phyloP scores from a whole-genome alignment of 352 stramenopile genomes.

The Phytopythium helicoides region DNA sequence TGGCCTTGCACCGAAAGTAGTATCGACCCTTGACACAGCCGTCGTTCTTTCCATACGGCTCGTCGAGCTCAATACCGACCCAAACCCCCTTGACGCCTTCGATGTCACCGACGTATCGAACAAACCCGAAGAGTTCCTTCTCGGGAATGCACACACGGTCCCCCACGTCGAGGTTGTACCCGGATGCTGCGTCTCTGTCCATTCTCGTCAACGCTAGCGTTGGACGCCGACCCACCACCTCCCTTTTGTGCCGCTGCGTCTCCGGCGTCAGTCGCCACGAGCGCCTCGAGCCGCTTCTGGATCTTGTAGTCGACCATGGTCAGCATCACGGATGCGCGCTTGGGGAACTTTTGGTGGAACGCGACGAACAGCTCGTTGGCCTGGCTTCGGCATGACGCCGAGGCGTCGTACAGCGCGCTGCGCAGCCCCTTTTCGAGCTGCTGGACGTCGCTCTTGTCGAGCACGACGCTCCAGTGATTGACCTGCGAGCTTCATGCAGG shows the following conservation, averaged over 20 bases:
- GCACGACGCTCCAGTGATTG: conserved; percentile 60
- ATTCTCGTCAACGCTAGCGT: conserved; percentile 58
- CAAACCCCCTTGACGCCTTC: conserved; percentile 64
- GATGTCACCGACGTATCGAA: conserved; percentile 76
- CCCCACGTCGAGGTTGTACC: conserved; percentile 54
- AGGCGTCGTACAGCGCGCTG: conserved; percentile 72
- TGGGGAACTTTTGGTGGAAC: conserved; percentile 80
- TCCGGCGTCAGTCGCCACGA: conserved; percentile 32
- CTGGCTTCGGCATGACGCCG: conserved; percentile 62
- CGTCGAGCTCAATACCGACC: conserved; percentile 79
- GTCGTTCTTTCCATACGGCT: conserved; percentile 80
- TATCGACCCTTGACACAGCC: conserved; percentile 76
- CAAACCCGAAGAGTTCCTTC: conserved; percentile 80
- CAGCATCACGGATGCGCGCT: conserved; percentile 63
- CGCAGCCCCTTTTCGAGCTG: conserved; percentile 77
- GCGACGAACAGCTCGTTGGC: conserved; percentile 65
- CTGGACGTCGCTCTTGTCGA: conserved; percentile 81
- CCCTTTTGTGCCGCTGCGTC: conserved; percentile 15
- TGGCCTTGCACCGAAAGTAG: conserved; percentile 78
- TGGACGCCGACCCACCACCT: conserved; percentile 25
- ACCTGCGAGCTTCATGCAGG: conserved; percentile 49
- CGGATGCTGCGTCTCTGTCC: conserved; percentile 6
- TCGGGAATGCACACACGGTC: conserved; percentile 84
- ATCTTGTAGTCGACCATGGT: conserved; percentile 80
- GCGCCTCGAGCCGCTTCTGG: conserved; percentile 70